Evolutionary conservation across 768 basidiomycete species (phyloP).

Genomic region (Amanita rubescens): DNA sequence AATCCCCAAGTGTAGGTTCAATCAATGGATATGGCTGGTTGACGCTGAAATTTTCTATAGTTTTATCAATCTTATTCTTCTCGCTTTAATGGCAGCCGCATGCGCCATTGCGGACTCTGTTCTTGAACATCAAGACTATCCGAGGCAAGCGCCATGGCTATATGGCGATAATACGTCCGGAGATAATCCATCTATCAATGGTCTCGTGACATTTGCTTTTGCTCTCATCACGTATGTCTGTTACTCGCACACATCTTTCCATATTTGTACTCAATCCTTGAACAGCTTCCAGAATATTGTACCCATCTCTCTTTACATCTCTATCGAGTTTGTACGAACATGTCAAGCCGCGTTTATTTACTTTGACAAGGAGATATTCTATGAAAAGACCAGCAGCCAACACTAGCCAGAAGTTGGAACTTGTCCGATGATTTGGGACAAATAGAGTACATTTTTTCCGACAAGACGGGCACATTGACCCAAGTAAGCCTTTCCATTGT

Average conservation of each 20-base stretch:
- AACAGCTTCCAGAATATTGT: slow-evolving; percentile 90
- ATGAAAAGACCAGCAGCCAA: slow-evolving; percentile 67
- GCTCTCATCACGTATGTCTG: slow-evolving; percentile 82
- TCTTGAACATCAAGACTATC: slow-evolving; percentile 62
- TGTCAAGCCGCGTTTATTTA: slow-evolving; percentile 94
- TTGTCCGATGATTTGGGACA: slow-evolving; percentile 96
- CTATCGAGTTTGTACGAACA: slow-evolving; percentile 89
- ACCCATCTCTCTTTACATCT: slow-evolving; percentile 96
- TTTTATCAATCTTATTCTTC: slow-evolving; percentile 73
- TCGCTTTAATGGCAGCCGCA: slow-evolving; percentile 71
- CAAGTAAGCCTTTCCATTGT: slow-evolving; percentile 37
- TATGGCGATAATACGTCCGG: slow-evolving; percentile 50
- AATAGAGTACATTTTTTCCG: slow-evolving; percentile 96
- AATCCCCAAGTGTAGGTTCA: slow-evolving; percentile 91
- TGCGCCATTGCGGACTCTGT: slow-evolving; percentile 85
- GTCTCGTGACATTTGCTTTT: slow-evolving; percentile 78
- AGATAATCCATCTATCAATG: slow-evolving; percentile 88
- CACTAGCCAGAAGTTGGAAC: slow-evolving; percentile 89
- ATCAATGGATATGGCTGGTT: neutral
- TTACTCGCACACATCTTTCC: too few relatives aligned
- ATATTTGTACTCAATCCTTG: slow-evolving; percentile 4
- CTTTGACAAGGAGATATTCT: slow-evolving; percentile 82
- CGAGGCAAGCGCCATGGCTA: slow-evolving; percentile 74
- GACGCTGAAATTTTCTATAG: slow-evolving; percentile 29
- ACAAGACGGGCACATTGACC: slow-evolving; percentile 96